phyloP scores from a whole-genome alignment of 2,329 filamentous ascomycete species.

The Cryphonectria parasitica region DNA sequence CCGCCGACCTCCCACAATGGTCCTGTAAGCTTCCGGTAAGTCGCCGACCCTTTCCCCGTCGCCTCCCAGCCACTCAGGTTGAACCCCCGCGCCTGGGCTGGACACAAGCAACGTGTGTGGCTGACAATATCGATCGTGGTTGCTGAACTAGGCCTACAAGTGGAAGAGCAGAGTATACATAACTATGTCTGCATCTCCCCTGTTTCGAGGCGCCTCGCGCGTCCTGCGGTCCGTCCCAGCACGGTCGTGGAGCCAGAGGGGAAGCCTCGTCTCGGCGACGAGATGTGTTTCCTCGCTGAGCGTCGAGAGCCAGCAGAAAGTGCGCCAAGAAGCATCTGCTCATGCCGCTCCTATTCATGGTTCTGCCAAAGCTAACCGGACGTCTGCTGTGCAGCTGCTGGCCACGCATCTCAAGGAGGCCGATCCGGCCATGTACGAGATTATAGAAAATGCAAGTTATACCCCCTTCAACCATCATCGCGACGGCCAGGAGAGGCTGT shows the following conservation, averaged over 20 bases:
- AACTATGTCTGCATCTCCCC: constrained; percentile 50
- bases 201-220: constrained; percentile 53
- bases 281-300: constrained; percentile 50
- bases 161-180: constrained; percentile 20
- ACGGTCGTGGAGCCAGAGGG: constrained; percentile 34
- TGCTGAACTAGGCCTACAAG: constrained; percentile 21
- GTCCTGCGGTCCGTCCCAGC: constrained; percentile 46
- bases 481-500: background rate
- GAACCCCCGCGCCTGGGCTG: background rate
- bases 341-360: constrained; percentile 20
- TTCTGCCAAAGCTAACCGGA: constrained; percentile 27
- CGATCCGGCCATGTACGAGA: constrained; percentile 84
- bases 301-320: constrained; percentile 63
- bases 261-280: constrained; percentile 29
- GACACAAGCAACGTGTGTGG: background rate
- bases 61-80: constrained; percentile 1
- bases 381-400: constrained; percentile 64
- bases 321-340: constrained; percentile 40
- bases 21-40: constrained; percentile 28
- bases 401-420: constrained; percentile 78
- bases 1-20: constrained; percentile 25
- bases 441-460: constrained; percentile 78
- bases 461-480: background rate
- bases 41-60: background rate
- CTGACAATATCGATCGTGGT: background rate